Base-by-base conservation (phyloP, 192 early-diverging fungal genomes). In the Rhizophlyctis rosea region DNA sequence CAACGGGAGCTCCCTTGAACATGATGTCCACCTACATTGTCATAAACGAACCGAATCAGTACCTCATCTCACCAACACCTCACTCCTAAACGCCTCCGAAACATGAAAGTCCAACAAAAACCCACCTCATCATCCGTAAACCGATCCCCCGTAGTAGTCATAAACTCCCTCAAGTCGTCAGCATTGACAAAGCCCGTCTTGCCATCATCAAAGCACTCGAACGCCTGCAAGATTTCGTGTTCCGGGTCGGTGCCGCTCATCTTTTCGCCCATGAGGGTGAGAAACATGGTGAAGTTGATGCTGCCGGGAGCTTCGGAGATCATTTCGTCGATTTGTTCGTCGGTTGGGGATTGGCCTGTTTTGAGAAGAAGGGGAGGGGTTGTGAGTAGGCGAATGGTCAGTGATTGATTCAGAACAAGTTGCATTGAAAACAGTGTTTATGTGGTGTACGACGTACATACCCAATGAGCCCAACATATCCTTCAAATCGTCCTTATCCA, bases 261-360 rank as follows among this genome's bases (percentile, higher is more conserved):
- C 63, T 95, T 94, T 74, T 95, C 93, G 35, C 89, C 93, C 88
- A 98, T 91, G 63, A 98, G 69, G 3, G 95, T 98, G 57, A 98
- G 69, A 66, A 98, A 98, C 83, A 96, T 91, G 53, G 95, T 96
- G 66, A 98, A 98, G 76, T 95, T 98, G 76, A 98, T 94, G 63
- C 47, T 66, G 28, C 76, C 76, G 5, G 89, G 84, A 0, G 94
- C 90, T 68, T 98, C 94, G 50, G 73, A 77, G 11, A 96, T 85
- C 94, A 96, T 98, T 16, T 84, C 83, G 59, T 94, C 91, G 39
- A 98, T 88, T 33, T 89, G 85, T 31, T 84, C 82, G 51, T 90
- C 90, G 5, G 91, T 83, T 21, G 87, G 83, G 29, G 65, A 78
- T 72, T 88, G 84, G 23, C 87, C 87, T 87, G 31, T 24, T 23